Base-by-base conservation (phyloP, 1,139 yeast species). In the Suhomyces panamericanus region DNA sequence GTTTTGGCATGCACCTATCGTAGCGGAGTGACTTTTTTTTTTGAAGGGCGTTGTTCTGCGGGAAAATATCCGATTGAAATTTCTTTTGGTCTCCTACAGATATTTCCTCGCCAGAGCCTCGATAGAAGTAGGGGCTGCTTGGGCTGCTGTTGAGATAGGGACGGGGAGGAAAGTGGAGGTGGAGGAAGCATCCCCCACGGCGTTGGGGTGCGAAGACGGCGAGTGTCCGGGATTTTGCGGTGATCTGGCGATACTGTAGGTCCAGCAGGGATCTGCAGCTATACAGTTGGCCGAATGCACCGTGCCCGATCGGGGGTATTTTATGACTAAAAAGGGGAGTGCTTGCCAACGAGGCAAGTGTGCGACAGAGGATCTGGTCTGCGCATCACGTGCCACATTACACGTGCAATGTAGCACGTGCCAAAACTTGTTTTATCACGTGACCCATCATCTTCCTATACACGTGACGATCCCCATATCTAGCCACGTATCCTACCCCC, bases 301-400 rank as follows among this genome's bases (percentile, higher is more conserved):
- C 22, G 4, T 17, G 14, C 38, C 32, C 31, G 17, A 14, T 27
- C 6, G 15, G 38, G 38, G n/a, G 6, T 35, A 35, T 35, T 35
- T 27, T 35, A 22, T 17, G 24, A 12, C 38, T 27, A 27, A 35
- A 35, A 15, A 13, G 20, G 38, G 24, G 37, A 24, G 14, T 15
- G 16, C 39, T 10, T 22, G 35, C 33, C 35, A 31, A 24, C 40
- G 27, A 8, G 36, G 36, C 35, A 34, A 37, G 35, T 30, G 30
- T 31, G 30, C 35, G 27, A 24, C 29, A 24, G 10, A 5, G 29
- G 26, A 35, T 27, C 16, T 28, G 14, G 14, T 16, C 14, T 8
- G 15, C 24, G 4, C 11, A 24, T 35, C 38, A 27, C 31, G 38
- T 35, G 38, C 27, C n/a, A 31, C 22, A 15, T 6, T 11, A 12